Conservation (phyloP, 257 asterid species). For the Paraleonurus japonicus region DNA sequence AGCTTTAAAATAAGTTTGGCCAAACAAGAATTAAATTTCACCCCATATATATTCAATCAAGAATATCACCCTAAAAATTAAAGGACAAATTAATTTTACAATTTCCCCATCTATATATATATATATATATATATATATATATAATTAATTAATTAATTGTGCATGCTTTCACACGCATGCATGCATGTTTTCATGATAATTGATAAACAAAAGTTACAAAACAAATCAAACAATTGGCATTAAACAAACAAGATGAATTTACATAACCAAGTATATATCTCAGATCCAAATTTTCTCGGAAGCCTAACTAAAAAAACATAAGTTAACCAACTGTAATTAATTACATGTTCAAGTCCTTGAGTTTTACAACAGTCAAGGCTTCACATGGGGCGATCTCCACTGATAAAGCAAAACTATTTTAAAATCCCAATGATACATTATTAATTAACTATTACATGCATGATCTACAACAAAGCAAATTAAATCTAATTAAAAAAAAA, state of each 20-base stretch:
- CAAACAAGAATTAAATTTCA: too few species aligned
- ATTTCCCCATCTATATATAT: neutral
- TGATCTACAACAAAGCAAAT: slow-evolving; percentile 11
- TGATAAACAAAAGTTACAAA: too few species aligned
- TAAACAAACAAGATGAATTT: slow-evolving; percentile 4
- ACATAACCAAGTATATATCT: neutral
- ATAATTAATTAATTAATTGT: too few species aligned
- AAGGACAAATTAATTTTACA: neutral
- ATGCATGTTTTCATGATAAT: too few species aligned
- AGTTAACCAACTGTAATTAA: neutral
- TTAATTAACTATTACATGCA: neutral
- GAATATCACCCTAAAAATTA: too few species aligned
- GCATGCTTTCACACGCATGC: too few species aligned
- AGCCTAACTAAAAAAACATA: slow-evolving; percentile 8
- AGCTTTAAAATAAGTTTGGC: too few species aligned
- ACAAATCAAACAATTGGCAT: neutral
- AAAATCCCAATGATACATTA: slow-evolving; percentile 14
- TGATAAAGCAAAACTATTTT: slow-evolving; percentile 2
- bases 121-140: too few species aligned
- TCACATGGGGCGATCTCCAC: slow-evolving; percentile 35
- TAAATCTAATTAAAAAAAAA: slow-evolving; percentile 11
- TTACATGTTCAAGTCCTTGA: slow-evolving; percentile 29
- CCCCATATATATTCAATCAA: too few species aligned
- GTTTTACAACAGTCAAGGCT: slow-evolving; percentile 42
- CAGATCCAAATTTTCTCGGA: slow-evolving; percentile 32